These are phyloP conservation scores for Corinectria fuckeliana DNA, from an alignment of 2,329 filamentous ascomycete species.

Conservation along the genomic window DNA sequence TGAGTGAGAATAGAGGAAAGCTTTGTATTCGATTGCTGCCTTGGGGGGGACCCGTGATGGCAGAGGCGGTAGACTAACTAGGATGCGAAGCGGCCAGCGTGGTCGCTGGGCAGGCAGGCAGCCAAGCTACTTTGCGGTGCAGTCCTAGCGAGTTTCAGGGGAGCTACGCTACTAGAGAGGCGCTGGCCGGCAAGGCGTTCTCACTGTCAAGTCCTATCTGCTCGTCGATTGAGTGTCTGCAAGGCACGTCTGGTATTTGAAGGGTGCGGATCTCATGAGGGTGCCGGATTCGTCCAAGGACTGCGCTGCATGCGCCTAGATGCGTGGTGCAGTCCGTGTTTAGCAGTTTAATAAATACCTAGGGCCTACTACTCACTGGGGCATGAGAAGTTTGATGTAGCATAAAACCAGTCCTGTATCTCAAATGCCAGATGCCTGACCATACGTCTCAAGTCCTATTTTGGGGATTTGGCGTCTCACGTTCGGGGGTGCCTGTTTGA, in stretches of 20 bases:
- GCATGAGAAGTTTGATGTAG: too few relatives aligned
- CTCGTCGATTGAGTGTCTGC: neutral
- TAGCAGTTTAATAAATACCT: neutral
- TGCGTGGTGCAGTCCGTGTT: neutral
- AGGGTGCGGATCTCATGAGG: neutral
- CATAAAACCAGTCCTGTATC: too few relatives aligned
- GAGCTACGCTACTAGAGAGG: conserved; percentile 7
- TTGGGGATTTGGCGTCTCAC: neutral
- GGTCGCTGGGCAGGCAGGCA: conserved; percentile 30
- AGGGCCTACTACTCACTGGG: neutral
- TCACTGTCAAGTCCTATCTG: neutral
- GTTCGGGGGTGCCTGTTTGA: conserved; percentile 13
- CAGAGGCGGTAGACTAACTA: conserved; percentile 10
- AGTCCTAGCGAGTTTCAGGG: conserved; percentile 32
- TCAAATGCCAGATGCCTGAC: too few relatives aligned
- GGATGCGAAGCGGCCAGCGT: conserved; percentile 28
- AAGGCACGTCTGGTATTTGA: neutral
- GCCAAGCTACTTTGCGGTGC: conserved; percentile 26
- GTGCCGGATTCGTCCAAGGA: conserved; percentile 3
- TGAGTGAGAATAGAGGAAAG: conserved; percentile 7
- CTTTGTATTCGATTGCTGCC: conserved; percentile 39
- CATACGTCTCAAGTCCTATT: neutral
- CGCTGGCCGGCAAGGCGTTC: neutral
- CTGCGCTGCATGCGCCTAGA: neutral
- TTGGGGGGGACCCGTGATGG: conserved; percentile 28